Evolutionary conservation across 257 asterid genomes (phyloP).

Genomic region (Galeopsis tetrahit): DNA sequence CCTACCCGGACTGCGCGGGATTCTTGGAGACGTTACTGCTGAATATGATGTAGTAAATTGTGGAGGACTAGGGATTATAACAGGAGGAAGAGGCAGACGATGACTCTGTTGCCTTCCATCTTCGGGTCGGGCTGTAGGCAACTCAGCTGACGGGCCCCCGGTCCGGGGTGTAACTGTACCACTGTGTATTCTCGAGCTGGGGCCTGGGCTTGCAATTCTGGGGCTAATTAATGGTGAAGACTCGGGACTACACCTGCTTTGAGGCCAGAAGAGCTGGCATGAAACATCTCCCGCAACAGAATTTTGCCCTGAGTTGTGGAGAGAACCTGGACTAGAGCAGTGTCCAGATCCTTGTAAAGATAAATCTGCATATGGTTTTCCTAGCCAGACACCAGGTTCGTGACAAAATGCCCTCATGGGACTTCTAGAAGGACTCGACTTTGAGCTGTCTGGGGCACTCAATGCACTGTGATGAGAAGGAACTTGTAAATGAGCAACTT

Average conservation of each 20-base stretch:
- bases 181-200: conserved; percentile 52
- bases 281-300: conserved; percentile 47
- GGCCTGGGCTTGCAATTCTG: conserved; percentile 47
- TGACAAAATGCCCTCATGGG: conserved; percentile 44
- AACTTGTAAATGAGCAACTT: conserved; percentile 39
- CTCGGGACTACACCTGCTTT: conserved; percentile 50
- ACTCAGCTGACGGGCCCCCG: conserved; percentile 37
- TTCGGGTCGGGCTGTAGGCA: conserved; percentile 38
- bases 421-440: conserved; percentile 55
- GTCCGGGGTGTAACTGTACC: conserved; percentile 45
- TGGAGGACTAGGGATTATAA: conserved; percentile 32
- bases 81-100: conserved; percentile 53
- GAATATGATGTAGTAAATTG: conserved; percentile 44
- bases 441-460: conserved; percentile 48
- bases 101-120: conserved; percentile 50
- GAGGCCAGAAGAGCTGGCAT: conserved; percentile 47
- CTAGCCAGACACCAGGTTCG: conserved; percentile 42
- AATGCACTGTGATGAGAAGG: conserved; percentile 46
- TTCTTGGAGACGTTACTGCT: conserved; percentile 45
- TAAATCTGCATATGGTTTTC: conserved; percentile 42
- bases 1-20: conserved; percentile 44
- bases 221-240: conserved; percentile 57
- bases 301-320: conserved; percentile 44
- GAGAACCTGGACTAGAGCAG: conserved; percentile 47
- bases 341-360: conserved; percentile 39